Evolutionary conservation across 305 asterid genomes (phyloP).

Genomic region (Fraxinus ornus): DNA sequence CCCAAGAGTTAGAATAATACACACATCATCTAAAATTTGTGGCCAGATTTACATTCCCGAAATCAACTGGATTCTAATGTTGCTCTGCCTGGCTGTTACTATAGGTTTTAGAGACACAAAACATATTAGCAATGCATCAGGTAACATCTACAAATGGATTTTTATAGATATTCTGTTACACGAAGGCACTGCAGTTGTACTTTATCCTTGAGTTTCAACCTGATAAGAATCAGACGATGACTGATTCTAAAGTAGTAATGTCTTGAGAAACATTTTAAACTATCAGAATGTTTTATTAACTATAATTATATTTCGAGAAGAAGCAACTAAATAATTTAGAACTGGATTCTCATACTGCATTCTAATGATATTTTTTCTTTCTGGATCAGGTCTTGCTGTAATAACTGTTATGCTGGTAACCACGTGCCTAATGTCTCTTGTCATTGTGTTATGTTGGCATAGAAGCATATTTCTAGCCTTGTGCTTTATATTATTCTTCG

Average conservation of each 20-base stretch:
- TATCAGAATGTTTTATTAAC: neutral
- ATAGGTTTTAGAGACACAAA: constrained; percentile 84
- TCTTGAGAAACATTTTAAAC: neutral
- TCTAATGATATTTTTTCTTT: neutral
- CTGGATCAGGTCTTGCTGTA: constrained; percentile 73
- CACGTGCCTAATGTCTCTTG: constrained; percentile 82
- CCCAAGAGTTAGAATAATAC: constrained; percentile 70
- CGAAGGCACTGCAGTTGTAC: neutral
- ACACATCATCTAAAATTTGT: constrained; percentile 75
- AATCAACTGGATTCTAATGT: constrained; percentile 85
- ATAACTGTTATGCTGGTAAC: constrained; percentile 94
- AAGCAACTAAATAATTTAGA: neutral
- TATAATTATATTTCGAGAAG: neutral
- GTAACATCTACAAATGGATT: constrained; percentile 27
- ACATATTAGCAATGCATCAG: constrained; percentile 93
- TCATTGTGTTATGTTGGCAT: constrained; percentile 80
- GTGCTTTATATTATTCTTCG: constrained; percentile 73
- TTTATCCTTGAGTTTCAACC: neutral
- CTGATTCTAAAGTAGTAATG: neutral
- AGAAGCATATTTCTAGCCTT: constrained; percentile 50
- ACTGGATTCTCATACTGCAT: neutral
- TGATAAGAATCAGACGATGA: neutral
- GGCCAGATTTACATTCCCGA: constrained; percentile 95
- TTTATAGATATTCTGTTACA: neutral
- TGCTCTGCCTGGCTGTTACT: constrained; percentile 87